phyloP scores from a whole-genome alignment of 441 rosid species.

The Corymbia citriodora region DNA sequence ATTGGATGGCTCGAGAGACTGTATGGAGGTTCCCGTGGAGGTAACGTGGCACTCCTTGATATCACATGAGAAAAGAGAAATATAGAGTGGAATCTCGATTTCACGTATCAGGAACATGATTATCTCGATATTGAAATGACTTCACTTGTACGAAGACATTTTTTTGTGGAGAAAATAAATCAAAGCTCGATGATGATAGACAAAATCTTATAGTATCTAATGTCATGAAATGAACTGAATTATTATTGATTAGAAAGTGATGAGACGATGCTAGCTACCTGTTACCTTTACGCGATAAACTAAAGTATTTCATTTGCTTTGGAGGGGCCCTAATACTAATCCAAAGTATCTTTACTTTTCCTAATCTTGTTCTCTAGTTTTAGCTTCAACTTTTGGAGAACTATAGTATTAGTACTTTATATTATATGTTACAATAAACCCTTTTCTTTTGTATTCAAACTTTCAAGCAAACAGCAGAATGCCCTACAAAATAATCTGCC shows the following conservation, averaged over 20 bases:
- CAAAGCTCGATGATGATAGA: neutral
- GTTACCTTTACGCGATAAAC: neutral
- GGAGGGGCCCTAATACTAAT: neutral
- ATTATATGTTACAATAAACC: neutral
- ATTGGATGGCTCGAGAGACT: neutral
- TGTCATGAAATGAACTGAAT: neutral
- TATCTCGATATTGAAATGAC: neutral
- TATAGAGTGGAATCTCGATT: neutral
- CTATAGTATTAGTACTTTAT: neutral
- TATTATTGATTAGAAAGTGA: neutral
- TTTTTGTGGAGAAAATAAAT: neutral
- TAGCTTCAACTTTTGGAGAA: neutral
- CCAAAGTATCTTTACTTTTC: neutral
- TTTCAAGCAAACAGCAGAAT: neutral
- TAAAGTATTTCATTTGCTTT: neutral
- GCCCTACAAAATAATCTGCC: neutral
- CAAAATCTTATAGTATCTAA: neutral
- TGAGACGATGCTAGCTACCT: neutral
- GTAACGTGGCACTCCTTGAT: neutral
- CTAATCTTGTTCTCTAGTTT: neutral
- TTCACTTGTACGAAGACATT: neutral
- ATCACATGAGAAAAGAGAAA: neutral
- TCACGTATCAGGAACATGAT: neutral
- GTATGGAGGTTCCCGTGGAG: neutral
- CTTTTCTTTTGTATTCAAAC: neutral